Base-by-base conservation (phyloP, 768 basidiomycete species). In the Lanmaoa rubissima region DNA sequence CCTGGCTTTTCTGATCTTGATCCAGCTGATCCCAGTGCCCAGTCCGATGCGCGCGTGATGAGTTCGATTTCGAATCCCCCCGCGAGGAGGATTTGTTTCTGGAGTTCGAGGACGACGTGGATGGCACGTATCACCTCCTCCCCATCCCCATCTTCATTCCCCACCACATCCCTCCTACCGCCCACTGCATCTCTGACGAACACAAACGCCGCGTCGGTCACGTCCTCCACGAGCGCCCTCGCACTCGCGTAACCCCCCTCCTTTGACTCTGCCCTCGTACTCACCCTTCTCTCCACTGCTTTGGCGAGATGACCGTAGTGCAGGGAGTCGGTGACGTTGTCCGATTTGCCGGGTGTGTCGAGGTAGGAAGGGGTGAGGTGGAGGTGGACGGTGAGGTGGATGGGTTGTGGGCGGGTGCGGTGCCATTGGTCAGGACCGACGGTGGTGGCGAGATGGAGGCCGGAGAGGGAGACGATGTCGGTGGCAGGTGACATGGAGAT, bases 281-380 rank as follows among this genome's bases (percentile, higher is more conserved):
- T 48, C 10, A 73, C 63, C 1, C 76, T 69, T 1, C 24, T 57
- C n/a, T 68, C 69, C 51, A 83, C 71, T 0, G 69, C 67, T 62
- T 86, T 86, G 24, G 79, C 73, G 31, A 90, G 77, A 28, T 80
- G 75, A 5, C 85, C 84, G 64, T 91, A 90, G 68, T 90, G 82
- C 7, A 90, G 71, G 0, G 84, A 83, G 55, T 85, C 77, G 0
- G 67, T 55, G 16, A 88, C 80, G 59, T 82, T 67, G 68, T 87
- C 85, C 0, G 78, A 74, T 26, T 61, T 49, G 0, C 79, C 84
- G 0, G 84, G 76, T 0, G 61, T 48, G 12, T 76, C 59, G 54
- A 90, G 75, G 58, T 76, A 79, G 2, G 70, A 63, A 0, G 72
- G 67, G 19, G 65, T 45, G 2, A 84, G 73, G 53, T 82, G 75